Base-by-base conservation (phyloP, 768 basidiomycete species). In the Crassisporium funariophilum region DNA sequence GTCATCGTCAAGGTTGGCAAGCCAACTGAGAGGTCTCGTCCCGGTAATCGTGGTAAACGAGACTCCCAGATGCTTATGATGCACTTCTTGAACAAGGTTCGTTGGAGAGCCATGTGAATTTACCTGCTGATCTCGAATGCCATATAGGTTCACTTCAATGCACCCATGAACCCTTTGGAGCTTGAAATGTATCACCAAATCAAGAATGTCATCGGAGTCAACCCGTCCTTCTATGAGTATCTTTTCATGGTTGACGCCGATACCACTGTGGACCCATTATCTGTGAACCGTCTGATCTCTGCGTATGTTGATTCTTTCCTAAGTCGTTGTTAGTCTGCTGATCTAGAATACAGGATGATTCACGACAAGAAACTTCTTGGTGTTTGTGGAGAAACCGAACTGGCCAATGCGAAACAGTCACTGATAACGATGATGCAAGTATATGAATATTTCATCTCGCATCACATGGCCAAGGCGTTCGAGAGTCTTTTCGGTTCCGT, bases 171-270 rank as follows among this genome's bases (percentile, higher is more conserved):
- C 60, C 97, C 97, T 1, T 70, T 95, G 52, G 97, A 99, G 70
- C 71, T 99, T 43, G 97, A 99, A 73, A 95, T 99, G 74, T 98
- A 94, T 63, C 97, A 98, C 65, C 97, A 99, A 68, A 94, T 98
- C 78, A 93, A 98, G 80, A 99, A 99, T 60, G 94, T 98, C 44
- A 98, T 99, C 58, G 97, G 97, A 67, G 93, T 99, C 60, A 97
- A 99, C 68, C 97, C 95, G 2, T 86, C 92, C 0, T 98, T 98
- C 72, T 99, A 98, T 69, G 97, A 98, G 69, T 98, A 95, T 59
- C 55, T 94, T 50, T 88, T 95, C 72, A 93, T 84, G 64, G 82
- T 97, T 33, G 93, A 97, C 68, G 93, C 94, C 52, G 93, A 97
- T 77, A 99, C 97, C 1, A 90, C 88, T 7, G 94, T 95, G 27